Evolutionary conservation across 164 flowering plant genomes (phyloP), one percentile per base, ranked within the genome.

Genomic region (Nymphaea thermarum): DNA sequence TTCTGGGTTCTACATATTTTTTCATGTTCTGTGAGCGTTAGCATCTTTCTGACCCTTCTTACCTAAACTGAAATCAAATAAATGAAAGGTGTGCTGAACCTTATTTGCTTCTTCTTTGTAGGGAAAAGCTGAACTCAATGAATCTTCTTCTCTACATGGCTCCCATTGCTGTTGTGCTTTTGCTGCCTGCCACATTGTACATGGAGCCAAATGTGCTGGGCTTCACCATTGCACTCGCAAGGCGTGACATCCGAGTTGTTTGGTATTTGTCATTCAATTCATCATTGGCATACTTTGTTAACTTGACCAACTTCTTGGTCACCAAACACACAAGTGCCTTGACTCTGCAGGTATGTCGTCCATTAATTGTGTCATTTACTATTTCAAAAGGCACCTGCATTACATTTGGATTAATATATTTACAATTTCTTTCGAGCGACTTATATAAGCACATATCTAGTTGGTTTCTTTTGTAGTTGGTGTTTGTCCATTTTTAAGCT

Each of bases 311-410:
- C 64, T 85, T 87, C 79, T 78, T 87, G 86, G 91, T 87, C 69
- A 85, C 91, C 5, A 85, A 85, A 60, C 87, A 85, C 79, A 87
- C 92, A 36, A 87, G 89, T 66, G 92, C 90, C 45, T 78, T 87
- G 78, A 87, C 90, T 63, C 88, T 87, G 67, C 89, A 84, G 88
- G 87, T 87, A 78, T 68, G 70, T 47, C 6, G 55, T 47, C 2
- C 12, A 4, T 10, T 5, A 45, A 5, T 45, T 16, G 63, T 60
- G 63, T 7, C 36, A 16, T 60, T 6, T 60, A 60, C 36, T 15
- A 60, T 60, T 16, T 16, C 5, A 60, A 18, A 16, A 7, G 63
- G 16, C 60, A 15, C 16, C 16, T 55, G 10, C 60, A 55, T 25
- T 25, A 25, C 1, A 25, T 25, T 25, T 25, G 36, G 36, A 25